Evolutionary conservation across 306 rosid species (phyloP).

Genomic region (Cicer pinnatifidum): DNA sequence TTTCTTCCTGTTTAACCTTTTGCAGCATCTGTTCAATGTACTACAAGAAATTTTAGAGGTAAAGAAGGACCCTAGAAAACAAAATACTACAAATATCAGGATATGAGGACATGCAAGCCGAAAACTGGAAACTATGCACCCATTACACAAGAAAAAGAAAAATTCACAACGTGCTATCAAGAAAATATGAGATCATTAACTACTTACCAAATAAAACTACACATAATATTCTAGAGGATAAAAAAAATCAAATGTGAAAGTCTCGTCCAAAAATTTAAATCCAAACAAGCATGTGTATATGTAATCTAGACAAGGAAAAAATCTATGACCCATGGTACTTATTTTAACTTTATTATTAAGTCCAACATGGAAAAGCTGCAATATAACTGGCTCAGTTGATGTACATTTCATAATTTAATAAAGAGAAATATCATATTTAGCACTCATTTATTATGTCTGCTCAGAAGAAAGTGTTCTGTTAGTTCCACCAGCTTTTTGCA

Average conservation of each 20-base stretch:
- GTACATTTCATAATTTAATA: too few species aligned
- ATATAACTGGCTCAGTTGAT: neutral
- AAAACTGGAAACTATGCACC: conserved; percentile 2
- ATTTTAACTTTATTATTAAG: conserved; percentile 29
- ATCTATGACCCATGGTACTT: neutral
- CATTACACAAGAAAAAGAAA: neutral
- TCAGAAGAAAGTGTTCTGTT: conserved; percentile 33
- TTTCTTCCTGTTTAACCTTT: conserved; percentile 68
- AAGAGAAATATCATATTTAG: neutral
- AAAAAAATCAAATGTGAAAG: conserved; percentile 11
- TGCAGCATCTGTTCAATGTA: conserved; percentile 64
- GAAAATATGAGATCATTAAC: conserved; percentile 36
- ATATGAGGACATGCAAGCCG: conserved; percentile 39
- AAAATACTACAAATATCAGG: conserved; percentile 44
- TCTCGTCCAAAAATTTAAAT: neutral
- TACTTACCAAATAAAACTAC: conserved; percentile 15
- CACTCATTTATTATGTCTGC: conserved; percentile 11
- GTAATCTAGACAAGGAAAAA: conserved; percentile 19
- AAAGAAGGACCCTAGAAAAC: conserved; percentile 50
- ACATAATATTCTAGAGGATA: conserved; percentile 1
- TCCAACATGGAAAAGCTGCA: conserved; percentile 15
- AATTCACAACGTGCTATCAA: conserved; percentile 17
- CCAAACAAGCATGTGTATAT: conserved; percentile 27
- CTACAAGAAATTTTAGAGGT: conserved; percentile 54
- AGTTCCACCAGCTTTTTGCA: neutral